Evolutionary conservation across 257 asterid genomes (phyloP).

Genomic region (Linderniella brevidens): DNA sequence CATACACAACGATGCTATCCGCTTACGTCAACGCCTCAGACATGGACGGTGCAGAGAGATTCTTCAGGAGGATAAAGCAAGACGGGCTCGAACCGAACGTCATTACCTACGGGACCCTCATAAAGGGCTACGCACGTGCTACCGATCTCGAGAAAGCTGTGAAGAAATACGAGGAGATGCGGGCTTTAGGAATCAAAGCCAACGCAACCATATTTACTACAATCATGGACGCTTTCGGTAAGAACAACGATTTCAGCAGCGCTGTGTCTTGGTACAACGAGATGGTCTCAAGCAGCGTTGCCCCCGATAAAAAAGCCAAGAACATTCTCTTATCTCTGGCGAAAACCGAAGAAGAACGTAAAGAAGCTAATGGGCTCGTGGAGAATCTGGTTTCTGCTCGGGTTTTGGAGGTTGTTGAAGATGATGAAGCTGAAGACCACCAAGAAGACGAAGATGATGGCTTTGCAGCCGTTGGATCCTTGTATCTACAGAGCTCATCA

Average conservation of each 20-base stretch:
- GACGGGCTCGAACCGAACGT: constrained; percentile 67
- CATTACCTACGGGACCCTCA: constrained; percentile 59
- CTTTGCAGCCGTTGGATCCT: constrained; percentile 9
- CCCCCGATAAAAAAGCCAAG: constrained; percentile 82
- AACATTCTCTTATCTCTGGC: constrained; percentile 76
- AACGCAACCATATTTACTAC: constrained; percentile 62
- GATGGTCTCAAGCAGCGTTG: constrained; percentile 45
- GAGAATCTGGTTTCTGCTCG: constrained; percentile 14
- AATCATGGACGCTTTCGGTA: constrained; percentile 88
- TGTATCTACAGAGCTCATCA: constrained; percentile 11
- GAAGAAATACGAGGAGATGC: constrained; percentile 72
- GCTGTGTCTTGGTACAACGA: constrained; percentile 75
- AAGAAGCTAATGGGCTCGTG: constrained; percentile 50
- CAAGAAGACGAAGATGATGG: constrained; percentile 11
- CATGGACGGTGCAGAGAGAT: constrained; percentile 89
- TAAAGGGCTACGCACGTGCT: constrained; percentile 68
- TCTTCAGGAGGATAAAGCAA: constrained; percentile 58
- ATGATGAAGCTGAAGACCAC: constrained; percentile 15
- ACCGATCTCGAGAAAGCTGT: constrained; percentile 68
- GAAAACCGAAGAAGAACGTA: constrained; percentile 56
- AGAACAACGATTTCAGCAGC: constrained; percentile 56
- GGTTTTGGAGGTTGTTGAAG: constrained; percentile 7
- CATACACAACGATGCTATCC: constrained; percentile 83
- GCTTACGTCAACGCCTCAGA: constrained; percentile 79
- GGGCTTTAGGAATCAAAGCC: constrained; percentile 38